Evolutionary conservation across 305 asterid genomes (phyloP).

Genomic region (Salvia sclarea): DNA sequence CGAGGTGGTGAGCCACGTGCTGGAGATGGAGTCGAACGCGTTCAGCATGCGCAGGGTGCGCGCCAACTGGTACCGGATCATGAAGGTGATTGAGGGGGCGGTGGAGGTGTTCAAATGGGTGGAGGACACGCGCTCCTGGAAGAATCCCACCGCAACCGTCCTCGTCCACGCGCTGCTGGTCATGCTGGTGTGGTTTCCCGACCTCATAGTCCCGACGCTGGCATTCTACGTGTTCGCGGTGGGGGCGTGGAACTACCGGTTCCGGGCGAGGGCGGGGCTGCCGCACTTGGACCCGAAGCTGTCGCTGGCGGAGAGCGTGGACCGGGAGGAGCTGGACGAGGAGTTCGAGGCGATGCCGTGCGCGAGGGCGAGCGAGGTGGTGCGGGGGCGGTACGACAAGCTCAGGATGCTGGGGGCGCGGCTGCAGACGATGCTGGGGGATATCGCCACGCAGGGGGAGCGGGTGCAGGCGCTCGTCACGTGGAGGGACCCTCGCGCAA

Average conservation of each 20-base stretch:
- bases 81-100: constrained; percentile 66
- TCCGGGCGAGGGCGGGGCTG: constrained; percentile 49
- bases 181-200: constrained; percentile 85
- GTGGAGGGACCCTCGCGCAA: constrained; percentile 92
- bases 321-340: constrained; percentile 75
- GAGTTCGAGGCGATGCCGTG: constrained; percentile 80
- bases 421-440: constrained; percentile 70
- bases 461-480: constrained; percentile 76
- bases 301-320: constrained; percentile 59
- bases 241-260: constrained; percentile 87
- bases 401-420: constrained; percentile 73
- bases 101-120: constrained; percentile 70
- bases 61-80: constrained; percentile 76
- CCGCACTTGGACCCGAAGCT: constrained; percentile 71
- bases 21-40: constrained; percentile 68
- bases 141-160: constrained; percentile 68
- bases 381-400: constrained; percentile 71
- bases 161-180: constrained; percentile 72
- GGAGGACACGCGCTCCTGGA: constrained; percentile 88
- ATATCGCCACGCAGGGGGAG: constrained; percentile 84
- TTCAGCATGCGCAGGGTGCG: constrained; percentile 82
- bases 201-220: constrained; percentile 65
- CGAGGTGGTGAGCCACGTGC: constrained; percentile 75
- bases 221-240: constrained; percentile 70
- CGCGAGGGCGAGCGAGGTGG: constrained; percentile 50